A percentile compares a stretch with the other conserved stretches of the same genome.
phyloP scores from a whole-genome alignment of 1,284 basidiomycete species.

The Malassezia japonica region DNA sequence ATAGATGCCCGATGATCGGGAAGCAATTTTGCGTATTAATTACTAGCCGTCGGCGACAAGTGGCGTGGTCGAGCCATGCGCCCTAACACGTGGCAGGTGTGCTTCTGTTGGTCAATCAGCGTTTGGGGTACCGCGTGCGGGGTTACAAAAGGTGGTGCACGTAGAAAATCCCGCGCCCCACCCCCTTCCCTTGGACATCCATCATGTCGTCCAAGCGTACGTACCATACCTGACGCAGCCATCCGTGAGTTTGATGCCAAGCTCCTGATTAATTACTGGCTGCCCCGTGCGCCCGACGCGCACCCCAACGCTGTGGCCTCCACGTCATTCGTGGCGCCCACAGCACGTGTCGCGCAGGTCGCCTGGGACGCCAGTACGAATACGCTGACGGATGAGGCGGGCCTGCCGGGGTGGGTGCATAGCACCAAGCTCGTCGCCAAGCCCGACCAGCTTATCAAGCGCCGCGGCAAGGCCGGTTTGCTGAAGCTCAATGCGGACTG shows the following conservation, averaged over 20 bases:
- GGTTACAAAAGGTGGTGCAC: too few species aligned
- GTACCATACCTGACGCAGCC: conserved; percentile 19
- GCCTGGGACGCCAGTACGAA: conserved; percentile 75
- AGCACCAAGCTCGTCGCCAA: conserved; percentile 47
- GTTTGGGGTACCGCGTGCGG: too few species aligned
- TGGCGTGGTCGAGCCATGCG: too few species aligned
- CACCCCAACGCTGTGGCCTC: conserved; percentile 33
- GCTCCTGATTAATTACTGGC: conserved; percentile 48
- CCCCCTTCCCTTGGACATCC: too few species aligned
- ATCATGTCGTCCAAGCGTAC: conserved; percentile 19
- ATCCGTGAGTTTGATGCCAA: conserved; percentile 48
- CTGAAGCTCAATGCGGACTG: conserved; percentile 83
- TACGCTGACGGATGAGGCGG: conserved; percentile 66
- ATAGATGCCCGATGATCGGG: too few species aligned
- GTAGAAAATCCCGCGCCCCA: too few species aligned
- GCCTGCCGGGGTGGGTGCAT: conserved; percentile 69
- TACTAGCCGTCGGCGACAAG: too few species aligned
- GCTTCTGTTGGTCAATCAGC: too few species aligned
- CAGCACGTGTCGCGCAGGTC: conserved; percentile 50
- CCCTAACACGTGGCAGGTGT: too few species aligned
- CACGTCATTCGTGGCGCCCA: conserved; percentile 39
- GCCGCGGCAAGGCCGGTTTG: conserved; percentile 93
- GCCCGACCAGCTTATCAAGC: conserved; percentile 93
- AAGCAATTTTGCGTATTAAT: too few species aligned
- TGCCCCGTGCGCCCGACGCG: conserved; percentile 41